Conservation (phyloP, 306 rosid species). For the Cicer judaicum region DNA sequence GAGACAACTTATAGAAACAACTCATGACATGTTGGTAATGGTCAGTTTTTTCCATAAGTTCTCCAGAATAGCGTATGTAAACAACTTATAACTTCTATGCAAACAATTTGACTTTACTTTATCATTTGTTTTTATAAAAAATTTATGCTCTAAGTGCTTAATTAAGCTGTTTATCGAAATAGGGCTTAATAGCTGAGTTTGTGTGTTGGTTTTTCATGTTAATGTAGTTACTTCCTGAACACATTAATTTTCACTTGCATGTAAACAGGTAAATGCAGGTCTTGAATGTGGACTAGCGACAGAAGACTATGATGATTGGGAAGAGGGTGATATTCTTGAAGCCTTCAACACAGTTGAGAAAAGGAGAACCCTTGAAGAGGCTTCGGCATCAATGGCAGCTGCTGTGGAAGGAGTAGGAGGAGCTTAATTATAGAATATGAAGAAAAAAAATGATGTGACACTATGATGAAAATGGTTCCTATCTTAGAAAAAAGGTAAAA, state of each 20-base stretch:
- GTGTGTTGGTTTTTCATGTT: conserved; percentile 4
- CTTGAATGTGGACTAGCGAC: conserved; percentile 90
- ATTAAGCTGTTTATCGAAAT: no score
- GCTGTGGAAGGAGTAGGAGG: conserved; percentile 84
- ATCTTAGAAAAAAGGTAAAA: conserved; percentile 39
- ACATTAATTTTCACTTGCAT: conserved; percentile 37
- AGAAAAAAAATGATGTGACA: conserved; percentile 39
- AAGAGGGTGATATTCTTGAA: conserved; percentile 78
- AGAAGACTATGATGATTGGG: conserved; percentile 86
- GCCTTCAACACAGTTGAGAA: conserved; percentile 76
- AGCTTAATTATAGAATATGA: conserved; percentile 44
- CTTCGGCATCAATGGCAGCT: conserved; percentile 89
- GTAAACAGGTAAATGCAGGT: conserved; percentile 81
- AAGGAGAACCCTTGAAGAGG: conserved; percentile 95
- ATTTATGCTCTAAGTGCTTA: no score
- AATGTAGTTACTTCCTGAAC: conserved; percentile 27
- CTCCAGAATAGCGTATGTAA: not conserved
- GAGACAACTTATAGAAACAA: no score
- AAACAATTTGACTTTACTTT: no score
- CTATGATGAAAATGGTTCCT: conserved; percentile 34
- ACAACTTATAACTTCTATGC: no score
- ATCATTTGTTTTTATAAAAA: no score
- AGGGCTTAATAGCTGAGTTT: not conserved
- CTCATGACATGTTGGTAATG: not conserved
- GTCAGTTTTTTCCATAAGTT: not conserved